Percentiles rank a stretch among this genome's conserved stretches.
Evolutionary conservation across 257 asterid species (phyloP).

Genomic region (Ehretia macrophylla): DNA sequence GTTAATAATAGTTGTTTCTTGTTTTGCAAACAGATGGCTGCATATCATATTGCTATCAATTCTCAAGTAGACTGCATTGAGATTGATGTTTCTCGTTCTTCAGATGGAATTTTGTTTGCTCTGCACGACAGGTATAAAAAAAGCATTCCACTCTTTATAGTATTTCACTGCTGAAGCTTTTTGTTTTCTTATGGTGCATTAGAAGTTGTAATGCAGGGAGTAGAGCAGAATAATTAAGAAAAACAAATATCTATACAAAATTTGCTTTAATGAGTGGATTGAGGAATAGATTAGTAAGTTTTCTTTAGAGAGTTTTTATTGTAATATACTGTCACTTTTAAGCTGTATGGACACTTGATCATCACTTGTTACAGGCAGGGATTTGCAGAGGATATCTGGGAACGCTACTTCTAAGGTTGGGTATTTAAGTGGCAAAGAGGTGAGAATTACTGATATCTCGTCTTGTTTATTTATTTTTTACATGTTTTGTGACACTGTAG

Average conservation of each 20-base stretch:
- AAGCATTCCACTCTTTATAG: conserved; percentile 13
- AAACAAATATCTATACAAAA: not conserved
- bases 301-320: too few relatives aligned
- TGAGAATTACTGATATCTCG: conserved; percentile 15
- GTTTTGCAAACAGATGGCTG: conserved; percentile 50
- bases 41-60: conserved; percentile 60
- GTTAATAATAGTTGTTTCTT: not conserved
- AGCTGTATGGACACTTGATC: conserved; percentile 60
- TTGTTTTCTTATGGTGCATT: conserved; percentile 2
- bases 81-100: conserved; percentile 91
- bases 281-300: too few relatives aligned
- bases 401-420: conserved; percentile 73
- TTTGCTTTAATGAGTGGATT: too few relatives aligned
- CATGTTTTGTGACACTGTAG: too few relatives aligned
- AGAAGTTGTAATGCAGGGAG: not conserved
- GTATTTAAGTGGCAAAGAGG: conserved; percentile 73
- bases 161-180: conserved; percentile 13
- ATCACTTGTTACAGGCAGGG: conserved; percentile 92
- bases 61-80: conserved; percentile 91
- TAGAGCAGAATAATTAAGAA: not conserved
- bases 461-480: not conserved
- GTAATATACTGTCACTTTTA: conserved; percentile 1
- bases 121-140: conserved; percentile 88
- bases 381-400: conserved; percentile 84
- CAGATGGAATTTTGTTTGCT: conserved; percentile 85